Conservation (phyloP, 2,329 filamentous ascomycete species). For the Beauveria sp. region DNA sequence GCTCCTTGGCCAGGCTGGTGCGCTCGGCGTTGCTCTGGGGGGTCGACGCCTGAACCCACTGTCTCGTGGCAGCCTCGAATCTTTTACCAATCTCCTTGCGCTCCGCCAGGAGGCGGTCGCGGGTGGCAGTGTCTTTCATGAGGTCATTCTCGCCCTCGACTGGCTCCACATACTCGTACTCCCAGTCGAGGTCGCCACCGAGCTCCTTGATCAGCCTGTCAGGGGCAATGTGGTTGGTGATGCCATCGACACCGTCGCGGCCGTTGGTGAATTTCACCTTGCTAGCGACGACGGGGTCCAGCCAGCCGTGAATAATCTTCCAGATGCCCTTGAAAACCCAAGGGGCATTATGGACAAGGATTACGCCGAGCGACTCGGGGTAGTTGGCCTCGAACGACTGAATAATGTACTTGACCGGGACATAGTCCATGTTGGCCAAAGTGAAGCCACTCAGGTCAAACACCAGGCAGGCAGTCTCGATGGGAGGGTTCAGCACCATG, state of each 20-base stretch:
- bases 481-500: constrained; percentile 12
- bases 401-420: constrained; percentile 71
- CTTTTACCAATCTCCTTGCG: constrained; percentile 44
- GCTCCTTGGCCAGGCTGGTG: constrained; percentile 37
- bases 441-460: constrained; percentile 68
- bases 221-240: constrained; percentile 38
- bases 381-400: constrained; percentile 75
- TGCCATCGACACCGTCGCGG: constrained; percentile 52
- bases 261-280: constrained; percentile 65
- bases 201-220: constrained; percentile 40
- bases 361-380: constrained; percentile 61
- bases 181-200: constrained; percentile 65
- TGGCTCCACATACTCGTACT: constrained; percentile 59
- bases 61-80: constrained; percentile 50
- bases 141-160: constrained; percentile 48
- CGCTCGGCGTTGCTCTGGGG: constrained; percentile 26
- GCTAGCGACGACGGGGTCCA: constrained; percentile 65
- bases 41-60: constrained; percentile 46
- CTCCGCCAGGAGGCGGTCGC: constrained; percentile 41
- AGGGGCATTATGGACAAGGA: constrained; percentile 68
- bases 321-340: constrained; percentile 55
- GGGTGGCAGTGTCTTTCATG: constrained; percentile 37
- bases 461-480: constrained; percentile 35
- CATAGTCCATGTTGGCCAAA: constrained; percentile 69
- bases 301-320: constrained; percentile 67